These are phyloP conservation scores for Amaranthus hypochondriacus DNA, from an alignment of 148 eudicot species.

Conservation along the genomic window DNA sequence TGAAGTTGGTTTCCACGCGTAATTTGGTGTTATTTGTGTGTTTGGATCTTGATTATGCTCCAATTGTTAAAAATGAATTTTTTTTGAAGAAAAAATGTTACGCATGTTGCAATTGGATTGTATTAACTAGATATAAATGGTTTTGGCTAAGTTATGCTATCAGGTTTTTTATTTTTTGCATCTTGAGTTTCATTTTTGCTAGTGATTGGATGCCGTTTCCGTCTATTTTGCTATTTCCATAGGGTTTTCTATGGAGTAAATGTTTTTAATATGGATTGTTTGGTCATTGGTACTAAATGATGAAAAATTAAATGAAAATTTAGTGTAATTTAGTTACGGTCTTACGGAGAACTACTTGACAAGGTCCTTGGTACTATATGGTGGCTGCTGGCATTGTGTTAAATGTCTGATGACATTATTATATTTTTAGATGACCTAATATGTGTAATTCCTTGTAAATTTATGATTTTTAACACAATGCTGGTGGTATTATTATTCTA, in stretches of 20 bases:
- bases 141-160: no score
- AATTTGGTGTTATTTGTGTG: background rate
- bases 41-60: background rate
- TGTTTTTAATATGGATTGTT: no score
- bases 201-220: no score
- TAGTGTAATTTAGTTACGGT: no score
- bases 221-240: no score
- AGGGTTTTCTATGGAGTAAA: no score
- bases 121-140: no score
- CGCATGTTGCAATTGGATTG: background rate
- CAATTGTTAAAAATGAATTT: background rate
- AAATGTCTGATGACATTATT: background rate
- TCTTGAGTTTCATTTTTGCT: no score
- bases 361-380: background rate
- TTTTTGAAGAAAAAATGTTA: background rate
- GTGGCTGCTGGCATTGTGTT: background rate
- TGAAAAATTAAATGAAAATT: no score
- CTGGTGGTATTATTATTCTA: constrained; percentile 58
- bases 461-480: constrained; percentile 69
- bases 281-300: no score
- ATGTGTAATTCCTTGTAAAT: constrained; percentile 34
- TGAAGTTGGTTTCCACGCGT: background rate
- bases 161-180: no score
- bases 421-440: constrained; percentile 7
- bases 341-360: no score